These are phyloP conservation scores for Lanmaoa rubissima DNA, from an alignment of 768 basidiomycete genomes.

Conservation along the genomic window DNA sequence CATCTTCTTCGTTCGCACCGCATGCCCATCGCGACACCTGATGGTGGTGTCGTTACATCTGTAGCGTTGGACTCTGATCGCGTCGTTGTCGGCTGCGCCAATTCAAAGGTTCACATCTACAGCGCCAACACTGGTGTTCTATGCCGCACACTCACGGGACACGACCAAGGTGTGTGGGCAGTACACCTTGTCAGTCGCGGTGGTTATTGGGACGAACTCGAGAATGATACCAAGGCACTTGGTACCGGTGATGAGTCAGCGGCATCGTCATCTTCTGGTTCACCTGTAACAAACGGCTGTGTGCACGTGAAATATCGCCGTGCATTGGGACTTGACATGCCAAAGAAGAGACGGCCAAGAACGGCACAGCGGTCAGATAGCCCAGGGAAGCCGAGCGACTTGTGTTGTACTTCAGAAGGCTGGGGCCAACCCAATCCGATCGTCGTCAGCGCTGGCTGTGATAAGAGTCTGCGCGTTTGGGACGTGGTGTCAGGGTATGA, in stretches of 20 bases:
- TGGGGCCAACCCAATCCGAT: conserved; percentile 87
- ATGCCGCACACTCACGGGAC: conserved; percentile 75
- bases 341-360: conserved; percentile 25
- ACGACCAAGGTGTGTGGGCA: conserved; percentile 91
- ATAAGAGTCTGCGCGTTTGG: conserved; percentile 91
- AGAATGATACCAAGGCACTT: conserved; percentile 2
- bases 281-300: conserved; percentile 20
- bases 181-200: conserved; percentile 74
- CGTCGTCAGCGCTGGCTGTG: conserved; percentile 91
- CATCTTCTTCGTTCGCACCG: conserved; percentile 65
- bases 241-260: conserved; percentile 4
- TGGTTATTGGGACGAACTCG: conserved; percentile 40
- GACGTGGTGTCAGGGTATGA: conserved; percentile 80
- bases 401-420: conserved; percentile 70
- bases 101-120: conserved; percentile 82
- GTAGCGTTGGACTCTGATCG: conserved; percentile 80
- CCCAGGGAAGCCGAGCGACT: conserved; percentile 44
- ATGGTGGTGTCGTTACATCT: conserved; percentile 77
- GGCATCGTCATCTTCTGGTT: not conserved
- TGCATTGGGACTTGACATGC: conserved; percentile 47
- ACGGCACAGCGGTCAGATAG: conserved; percentile 6
- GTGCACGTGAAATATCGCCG: conserved; percentile 39
- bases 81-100: conserved; percentile 88
- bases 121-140: conserved; percentile 75
- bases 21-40: conserved; percentile 40